These are phyloP conservation scores for Plenodomus lindquistii DNA, from an alignment of 2,329 filamentous ascomycete species.

Conservation along the genomic window DNA sequence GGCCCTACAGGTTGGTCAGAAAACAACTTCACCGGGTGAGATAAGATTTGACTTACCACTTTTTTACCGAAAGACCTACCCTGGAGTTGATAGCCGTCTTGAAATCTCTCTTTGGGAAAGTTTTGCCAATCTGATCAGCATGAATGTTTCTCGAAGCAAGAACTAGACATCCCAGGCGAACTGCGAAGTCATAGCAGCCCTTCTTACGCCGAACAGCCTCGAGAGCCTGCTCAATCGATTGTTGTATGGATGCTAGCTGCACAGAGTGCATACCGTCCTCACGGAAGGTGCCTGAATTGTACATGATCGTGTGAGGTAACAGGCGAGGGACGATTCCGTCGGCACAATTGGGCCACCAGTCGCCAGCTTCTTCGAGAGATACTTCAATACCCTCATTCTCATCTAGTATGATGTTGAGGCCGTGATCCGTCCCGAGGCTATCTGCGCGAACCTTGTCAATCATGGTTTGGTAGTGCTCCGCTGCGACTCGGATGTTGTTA, in stretches of 20 bases:
- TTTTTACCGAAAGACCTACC: constrained; percentile 20
- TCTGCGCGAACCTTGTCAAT: constrained; percentile 24
- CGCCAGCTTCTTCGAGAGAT: constrained; percentile 14
- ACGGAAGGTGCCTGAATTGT: constrained; percentile 27
- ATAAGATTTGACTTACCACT: constrained; percentile 19
- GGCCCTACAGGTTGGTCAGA: constrained; percentile 23
- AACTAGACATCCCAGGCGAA: constrained; percentile 33
- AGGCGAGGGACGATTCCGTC: constrained; percentile 29
- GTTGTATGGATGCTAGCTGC: constrained; percentile 20
- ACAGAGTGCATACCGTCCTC: constrained; percentile 11
- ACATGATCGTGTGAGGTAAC: constrained; percentile 18
- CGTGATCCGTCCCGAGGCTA: constrained; percentile 7
- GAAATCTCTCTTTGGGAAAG: constrained; percentile 15
- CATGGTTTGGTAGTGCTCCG: constrained; percentile 23
- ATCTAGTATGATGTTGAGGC: constrained; percentile 33
- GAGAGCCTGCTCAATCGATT: constrained; percentile 19
- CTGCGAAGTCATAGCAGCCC: constrained; percentile 31
- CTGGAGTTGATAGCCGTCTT: constrained; percentile 14
- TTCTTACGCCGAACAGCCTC: constrained; percentile 26
- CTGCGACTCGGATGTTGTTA: constrained; percentile 21
- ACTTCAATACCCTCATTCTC: constrained; percentile 27
- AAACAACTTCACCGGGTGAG: neutral
- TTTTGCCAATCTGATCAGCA: constrained; percentile 14
- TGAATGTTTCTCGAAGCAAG: constrained; percentile 18
- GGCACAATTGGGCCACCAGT: constrained; percentile 31